phyloP scores from a whole-genome alignment of 495 filamentous ascomycete species.

The Aspergillus coremiiformis region DNA sequence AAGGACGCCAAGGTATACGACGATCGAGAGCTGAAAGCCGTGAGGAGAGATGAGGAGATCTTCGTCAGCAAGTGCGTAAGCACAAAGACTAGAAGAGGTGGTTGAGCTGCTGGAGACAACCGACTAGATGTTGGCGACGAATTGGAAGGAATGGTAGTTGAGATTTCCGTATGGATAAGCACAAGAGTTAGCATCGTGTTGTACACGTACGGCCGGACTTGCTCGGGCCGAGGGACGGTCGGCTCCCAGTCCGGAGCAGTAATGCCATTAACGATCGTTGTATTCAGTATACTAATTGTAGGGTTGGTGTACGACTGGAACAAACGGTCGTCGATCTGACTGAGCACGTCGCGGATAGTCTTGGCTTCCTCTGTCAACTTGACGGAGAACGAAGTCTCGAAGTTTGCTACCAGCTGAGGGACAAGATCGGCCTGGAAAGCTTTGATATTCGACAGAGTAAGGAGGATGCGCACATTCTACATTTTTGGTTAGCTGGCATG shows the following conservation, averaged over 20 bases:
- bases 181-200: slow-evolving; percentile 74
- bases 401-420: slow-evolving; percentile 73
- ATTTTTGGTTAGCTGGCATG: neutral
- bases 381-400: slow-evolving; percentile 83
- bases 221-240: slow-evolving; percentile 52
- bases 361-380: slow-evolving; percentile 87
- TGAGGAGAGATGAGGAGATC: slow-evolving; percentile 60
- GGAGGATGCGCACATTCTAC: slow-evolving; percentile 82
- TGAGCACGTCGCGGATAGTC: slow-evolving; percentile 79
- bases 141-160: slow-evolving; percentile 55
- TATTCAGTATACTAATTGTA: slow-evolving; percentile 51
- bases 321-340: slow-evolving; percentile 78
- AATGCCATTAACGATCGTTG: slow-evolving; percentile 65
- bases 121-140: slow-evolving; percentile 23
- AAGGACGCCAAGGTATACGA: slow-evolving; percentile 69
- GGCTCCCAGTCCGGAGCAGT: slow-evolving; percentile 64
- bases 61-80: slow-evolving; percentile 76
- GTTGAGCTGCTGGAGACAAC: slow-evolving; percentile 39
- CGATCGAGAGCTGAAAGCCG: slow-evolving; percentile 58
- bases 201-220: slow-evolving; percentile 85
- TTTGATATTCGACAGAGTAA: slow-evolving; percentile 87
- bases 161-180: slow-evolving; percentile 84
- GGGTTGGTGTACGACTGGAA: slow-evolving; percentile 87
- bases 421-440: slow-evolving; percentile 68
- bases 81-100: slow-evolving; percentile 58